phyloP scores from a whole-genome alignment of 805 yeast species.

The Pichia ethanolica region DNA sequence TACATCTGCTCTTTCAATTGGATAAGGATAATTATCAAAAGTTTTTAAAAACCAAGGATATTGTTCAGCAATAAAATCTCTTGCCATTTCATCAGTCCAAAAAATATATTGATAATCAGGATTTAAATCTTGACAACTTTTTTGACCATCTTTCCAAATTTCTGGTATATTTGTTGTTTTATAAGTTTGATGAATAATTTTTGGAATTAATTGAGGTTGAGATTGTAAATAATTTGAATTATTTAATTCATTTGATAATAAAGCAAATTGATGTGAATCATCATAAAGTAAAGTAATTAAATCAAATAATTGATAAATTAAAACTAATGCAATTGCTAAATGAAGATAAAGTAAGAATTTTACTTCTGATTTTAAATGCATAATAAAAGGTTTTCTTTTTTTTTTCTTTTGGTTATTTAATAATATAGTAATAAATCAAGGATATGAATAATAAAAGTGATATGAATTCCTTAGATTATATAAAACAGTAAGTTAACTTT shows the following conservation, averaged over 20 bases:
- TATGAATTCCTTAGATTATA: too few relatives aligned
- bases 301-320: conserved; percentile 62
- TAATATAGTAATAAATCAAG: too few relatives aligned
- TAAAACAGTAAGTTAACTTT: too few relatives aligned
- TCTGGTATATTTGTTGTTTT: conserved; percentile 74
- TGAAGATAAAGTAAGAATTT: conserved; percentile 57
- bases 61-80: conserved; percentile 68
- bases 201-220: conserved; percentile 65
- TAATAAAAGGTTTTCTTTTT: too few relatives aligned
- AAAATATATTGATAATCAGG: conserved; percentile 82
- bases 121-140: conserved; percentile 67
- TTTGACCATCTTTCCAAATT: conserved; percentile 72
- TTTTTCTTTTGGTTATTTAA: too few relatives aligned
- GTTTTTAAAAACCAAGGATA: conserved; percentile 83
- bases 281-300: conserved; percentile 68
- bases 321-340: conserved; percentile 41
- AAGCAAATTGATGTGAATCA: conserved; percentile 58
- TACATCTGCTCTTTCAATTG: conserved; percentile 86
- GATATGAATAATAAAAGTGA: too few relatives aligned
- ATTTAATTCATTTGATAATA: conserved; percentile 55
- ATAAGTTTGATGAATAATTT: conserved; percentile 90
- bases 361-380: conserved; percentile 55
- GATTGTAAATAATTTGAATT: conserved; percentile 19
- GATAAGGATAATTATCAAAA: conserved; percentile 70
- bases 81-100: conserved; percentile 85